These are phyloP conservation scores for Mycotypha africana DNA, from an alignment of 371 early-diverging fungal species.

Conservation along the genomic window DNA sequence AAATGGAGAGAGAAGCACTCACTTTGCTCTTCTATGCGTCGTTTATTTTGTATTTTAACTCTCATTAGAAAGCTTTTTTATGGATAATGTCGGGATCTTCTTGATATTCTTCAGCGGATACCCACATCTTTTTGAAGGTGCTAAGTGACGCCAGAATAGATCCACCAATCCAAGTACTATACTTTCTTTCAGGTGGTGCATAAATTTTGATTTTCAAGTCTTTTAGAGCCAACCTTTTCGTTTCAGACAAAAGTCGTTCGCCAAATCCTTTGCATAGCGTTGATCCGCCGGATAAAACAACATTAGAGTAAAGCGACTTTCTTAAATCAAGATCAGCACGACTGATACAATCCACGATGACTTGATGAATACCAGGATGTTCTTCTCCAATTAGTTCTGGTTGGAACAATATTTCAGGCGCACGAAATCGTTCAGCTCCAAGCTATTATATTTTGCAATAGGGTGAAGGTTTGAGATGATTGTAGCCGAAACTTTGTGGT, in stretches of 20 bases:
- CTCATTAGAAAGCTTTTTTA: slow-evolving; percentile 73
- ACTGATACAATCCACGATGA: slow-evolving; percentile 84
- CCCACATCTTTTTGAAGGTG: slow-evolving; percentile 79
- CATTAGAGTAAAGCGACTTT: slow-evolving; percentile 77
- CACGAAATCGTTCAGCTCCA: slow-evolving; percentile 76
- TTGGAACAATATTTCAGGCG: slow-evolving; percentile 88
- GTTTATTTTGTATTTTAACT: too few relatives aligned
- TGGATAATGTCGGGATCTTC: slow-evolving; percentile 82
- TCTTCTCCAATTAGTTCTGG: slow-evolving; percentile 89
- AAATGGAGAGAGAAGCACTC: too few relatives aligned
- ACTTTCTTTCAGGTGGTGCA: slow-evolving; percentile 96
- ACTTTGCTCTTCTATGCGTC: too few relatives aligned
- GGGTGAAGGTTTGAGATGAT: too few relatives aligned
- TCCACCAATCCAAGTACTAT: slow-evolving; percentile 97
- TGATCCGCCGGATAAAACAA: slow-evolving; percentile 92
- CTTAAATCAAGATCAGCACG: slow-evolving; percentile 91
- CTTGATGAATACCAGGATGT: slow-evolving; percentile 85
- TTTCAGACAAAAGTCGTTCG: slow-evolving; percentile 86
- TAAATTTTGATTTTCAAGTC: slow-evolving; percentile 94
- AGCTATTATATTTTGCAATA: too few relatives aligned
- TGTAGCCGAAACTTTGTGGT: too few relatives aligned
- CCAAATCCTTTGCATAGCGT: slow-evolving; percentile 60
- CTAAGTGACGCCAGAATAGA: slow-evolving; percentile 85
- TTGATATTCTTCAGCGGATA: slow-evolving; percentile 80
- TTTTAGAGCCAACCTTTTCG: slow-evolving; percentile 75